A percentile compares a stretch with the other conserved stretches of the same genome.
Evolutionary conservation across 2,329 filamentous ascomycete genomes (phyloP).

Genomic region (Thermochaetoides dissita): DNA sequence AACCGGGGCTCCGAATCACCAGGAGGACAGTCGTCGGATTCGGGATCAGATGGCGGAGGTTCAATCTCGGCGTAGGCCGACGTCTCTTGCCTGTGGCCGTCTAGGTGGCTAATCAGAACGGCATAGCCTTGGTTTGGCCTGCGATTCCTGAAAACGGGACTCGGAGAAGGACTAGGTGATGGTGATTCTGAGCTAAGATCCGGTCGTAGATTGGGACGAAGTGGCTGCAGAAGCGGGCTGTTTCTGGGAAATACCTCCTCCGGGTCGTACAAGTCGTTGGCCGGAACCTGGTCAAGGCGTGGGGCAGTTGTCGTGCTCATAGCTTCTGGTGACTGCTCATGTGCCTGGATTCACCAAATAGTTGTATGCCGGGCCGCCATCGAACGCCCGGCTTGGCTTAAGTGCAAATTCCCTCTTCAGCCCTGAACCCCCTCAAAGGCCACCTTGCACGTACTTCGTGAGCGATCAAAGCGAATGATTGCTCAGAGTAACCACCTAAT

Average conservation of each 20-base stretch:
- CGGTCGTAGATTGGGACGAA: conserved; percentile 31
- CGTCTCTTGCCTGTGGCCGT: conserved; percentile 50
- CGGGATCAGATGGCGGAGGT: conserved; percentile 31
- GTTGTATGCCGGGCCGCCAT: conserved; percentile 21
- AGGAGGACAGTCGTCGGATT: conserved; percentile 4
- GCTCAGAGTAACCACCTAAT: no score
- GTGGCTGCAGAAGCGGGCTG: conserved; percentile 26
- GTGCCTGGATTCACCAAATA: conserved; percentile 16
- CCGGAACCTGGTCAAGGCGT: conserved; percentile 19
- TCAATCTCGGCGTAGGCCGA: conserved; percentile 40
- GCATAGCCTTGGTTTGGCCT: conserved; percentile 47
- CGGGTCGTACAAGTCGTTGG: conserved; percentile 27
- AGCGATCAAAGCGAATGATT: no score
- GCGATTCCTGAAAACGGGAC: conserved; percentile 34
- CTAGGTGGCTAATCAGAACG: conserved; percentile 53
- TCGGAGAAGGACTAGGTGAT: conserved; percentile 27
- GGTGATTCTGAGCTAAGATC: conserved; percentile 35
- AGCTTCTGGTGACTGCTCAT: conserved; percentile 19
- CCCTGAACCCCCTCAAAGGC: no score
- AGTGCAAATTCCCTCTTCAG: no score
- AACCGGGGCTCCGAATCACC: not conserved
- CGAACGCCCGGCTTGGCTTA: conserved; percentile 8
- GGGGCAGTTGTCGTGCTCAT: conserved; percentile 28
- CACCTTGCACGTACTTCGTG: not conserved
- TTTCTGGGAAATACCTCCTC: conserved; percentile 28